phyloP scores from a whole-genome alignment of 148 eudicot genomes.

The Tetragonia tetragonoides region DNA sequence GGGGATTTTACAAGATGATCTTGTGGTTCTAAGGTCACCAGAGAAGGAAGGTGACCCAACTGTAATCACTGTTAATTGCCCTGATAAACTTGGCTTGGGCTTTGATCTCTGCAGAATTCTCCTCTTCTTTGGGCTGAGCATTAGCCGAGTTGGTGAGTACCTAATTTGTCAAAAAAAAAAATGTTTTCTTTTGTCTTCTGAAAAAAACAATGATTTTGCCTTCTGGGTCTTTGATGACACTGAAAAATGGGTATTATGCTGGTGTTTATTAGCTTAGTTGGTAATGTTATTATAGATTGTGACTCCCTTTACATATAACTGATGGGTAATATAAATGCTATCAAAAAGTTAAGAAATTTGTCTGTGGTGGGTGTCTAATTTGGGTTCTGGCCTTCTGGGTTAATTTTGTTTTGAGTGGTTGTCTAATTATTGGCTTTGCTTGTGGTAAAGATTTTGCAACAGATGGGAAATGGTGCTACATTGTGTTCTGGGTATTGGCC shows the following conservation, averaged over 20 bases:
- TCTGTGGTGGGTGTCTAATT: not conserved
- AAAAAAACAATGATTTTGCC: not conserved
- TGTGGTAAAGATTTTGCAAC: constrained; percentile 75
- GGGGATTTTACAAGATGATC: constrained; percentile 79
- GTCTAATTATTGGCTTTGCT: not conserved
- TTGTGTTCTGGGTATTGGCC: constrained; percentile 78
- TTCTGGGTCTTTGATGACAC: not conserved
- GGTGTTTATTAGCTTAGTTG: not conserved
- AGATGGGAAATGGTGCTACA: constrained; percentile 94
- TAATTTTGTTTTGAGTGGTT: not conserved
- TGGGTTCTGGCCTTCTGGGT: not conserved
- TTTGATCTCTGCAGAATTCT: constrained; percentile 83
- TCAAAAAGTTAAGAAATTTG: not conserved
- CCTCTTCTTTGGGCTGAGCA: constrained; percentile 61
- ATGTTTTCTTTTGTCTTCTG: not conserved
- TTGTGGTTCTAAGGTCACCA: constrained; percentile 52
- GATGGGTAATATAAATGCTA: not conserved
- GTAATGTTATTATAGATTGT: not conserved
- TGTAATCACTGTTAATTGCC: constrained; percentile 85
- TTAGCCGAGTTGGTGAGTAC: constrained; percentile 61
- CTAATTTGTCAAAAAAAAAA: not conserved
- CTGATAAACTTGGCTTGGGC: constrained; percentile 89
- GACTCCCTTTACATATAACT: not conserved
- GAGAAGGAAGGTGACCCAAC: constrained; percentile 71
- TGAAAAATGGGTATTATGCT: not conserved